phyloP scores from a whole-genome alignment of 768 basidiomycete genomes.

The Lyophyllum semitale region DNA sequence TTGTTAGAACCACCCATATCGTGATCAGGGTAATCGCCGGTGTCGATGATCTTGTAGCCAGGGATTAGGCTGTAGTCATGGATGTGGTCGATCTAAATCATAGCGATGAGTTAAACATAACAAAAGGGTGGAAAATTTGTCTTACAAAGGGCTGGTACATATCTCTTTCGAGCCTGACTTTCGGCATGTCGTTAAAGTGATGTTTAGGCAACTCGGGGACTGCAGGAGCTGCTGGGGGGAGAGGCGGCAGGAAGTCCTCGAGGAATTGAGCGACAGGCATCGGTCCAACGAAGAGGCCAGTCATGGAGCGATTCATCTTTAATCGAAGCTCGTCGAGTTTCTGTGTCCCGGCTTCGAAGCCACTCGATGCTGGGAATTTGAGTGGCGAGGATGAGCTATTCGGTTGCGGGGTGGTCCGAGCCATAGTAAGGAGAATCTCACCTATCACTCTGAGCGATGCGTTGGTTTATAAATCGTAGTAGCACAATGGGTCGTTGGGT shows the following conservation, averaged over 20 bases:
- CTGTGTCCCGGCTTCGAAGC: background rate
- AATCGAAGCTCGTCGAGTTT: background rate
- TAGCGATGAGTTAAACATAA: background rate
- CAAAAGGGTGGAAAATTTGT: background rate
- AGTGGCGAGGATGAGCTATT: background rate
- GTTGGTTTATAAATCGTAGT: background rate
- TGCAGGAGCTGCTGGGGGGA: background rate
- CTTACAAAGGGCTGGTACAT: slow-evolving; percentile 10
- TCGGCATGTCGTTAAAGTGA: background rate
- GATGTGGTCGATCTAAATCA: slow-evolving; percentile 1
- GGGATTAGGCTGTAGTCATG: slow-evolving; percentile 2
- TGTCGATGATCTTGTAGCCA: slow-evolving; percentile 12
- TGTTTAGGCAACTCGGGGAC: background rate
- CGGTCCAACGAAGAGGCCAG: background rate
- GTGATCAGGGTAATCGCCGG: slow-evolving; percentile 5
- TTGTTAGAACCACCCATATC: background rate
- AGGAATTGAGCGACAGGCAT: slow-evolving; percentile 8
- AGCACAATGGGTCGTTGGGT: background rate
- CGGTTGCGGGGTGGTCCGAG: background rate
- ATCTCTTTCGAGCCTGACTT: background rate
- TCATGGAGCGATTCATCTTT: background rate
- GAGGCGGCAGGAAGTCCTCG: background rate
- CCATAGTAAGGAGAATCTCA: background rate
- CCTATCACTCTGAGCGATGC: slow-evolving; percentile 19
- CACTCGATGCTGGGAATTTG: background rate